Conservation (phyloP, 352 stramenopile species). For the Peronospora farinosa region DNA sequence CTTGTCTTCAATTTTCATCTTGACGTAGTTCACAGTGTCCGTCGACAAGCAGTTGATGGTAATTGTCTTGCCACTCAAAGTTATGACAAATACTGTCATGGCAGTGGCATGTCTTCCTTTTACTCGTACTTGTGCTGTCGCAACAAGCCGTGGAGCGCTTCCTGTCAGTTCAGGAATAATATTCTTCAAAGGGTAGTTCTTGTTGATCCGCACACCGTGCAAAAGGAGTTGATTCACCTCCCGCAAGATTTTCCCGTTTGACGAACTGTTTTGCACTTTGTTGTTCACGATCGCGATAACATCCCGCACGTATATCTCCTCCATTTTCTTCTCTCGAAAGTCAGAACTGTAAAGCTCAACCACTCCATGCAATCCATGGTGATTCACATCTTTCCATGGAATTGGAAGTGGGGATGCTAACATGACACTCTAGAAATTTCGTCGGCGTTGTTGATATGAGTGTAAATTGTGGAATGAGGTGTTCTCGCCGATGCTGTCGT, state of each 20-base stretch:
- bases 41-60: background rate
- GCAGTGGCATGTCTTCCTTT: no score
- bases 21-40: conserved; percentile 6
- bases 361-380: conserved; percentile 4
- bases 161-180: conserved; percentile 1
- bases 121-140: background rate
- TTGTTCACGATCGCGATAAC: conserved; percentile 5
- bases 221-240: conserved; percentile 4
- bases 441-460: background rate
- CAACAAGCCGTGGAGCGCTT: conserved; percentile 11
- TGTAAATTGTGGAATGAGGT: background rate
- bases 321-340: background rate
- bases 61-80: background rate
- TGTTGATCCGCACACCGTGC: conserved; percentile 1
- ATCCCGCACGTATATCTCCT: background rate
- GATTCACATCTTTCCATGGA: background rate
- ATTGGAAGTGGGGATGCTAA: background rate
- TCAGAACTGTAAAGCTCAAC: conserved; percentile 6
- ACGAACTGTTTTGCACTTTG: background rate
- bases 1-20: conserved; percentile 7
- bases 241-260: background rate
- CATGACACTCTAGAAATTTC: background rate
- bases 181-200: background rate
- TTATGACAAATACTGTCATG: conserved; percentile 5
- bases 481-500: no score